phyloP scores from a whole-genome alignment of 2,329 filamentous ascomycete species.

The Cladophialophora chaetospira region DNA sequence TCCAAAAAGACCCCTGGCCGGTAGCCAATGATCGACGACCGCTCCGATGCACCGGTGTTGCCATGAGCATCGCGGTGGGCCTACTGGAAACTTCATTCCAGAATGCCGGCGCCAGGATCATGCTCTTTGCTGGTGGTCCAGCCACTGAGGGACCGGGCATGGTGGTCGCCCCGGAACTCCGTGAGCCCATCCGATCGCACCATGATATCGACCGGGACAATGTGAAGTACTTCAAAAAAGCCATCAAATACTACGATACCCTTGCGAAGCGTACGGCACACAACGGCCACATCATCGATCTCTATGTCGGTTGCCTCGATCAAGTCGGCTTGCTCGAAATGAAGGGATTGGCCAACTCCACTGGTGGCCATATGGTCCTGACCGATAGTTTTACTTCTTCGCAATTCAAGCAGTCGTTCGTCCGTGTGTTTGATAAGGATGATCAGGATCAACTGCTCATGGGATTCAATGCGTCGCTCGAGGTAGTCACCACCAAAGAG shows the following conservation, averaged over 20 bases:
- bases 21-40: slow-evolving; percentile 90
- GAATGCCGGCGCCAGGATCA: slow-evolving; percentile 90
- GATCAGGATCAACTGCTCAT: slow-evolving; percentile 91
- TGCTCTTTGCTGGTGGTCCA: slow-evolving; percentile 94
- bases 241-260: slow-evolving; percentile 95
- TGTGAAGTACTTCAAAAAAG: slow-evolving; percentile 99
- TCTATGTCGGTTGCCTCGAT: slow-evolving; percentile 95
- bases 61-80: slow-evolving; percentile 91
- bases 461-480: slow-evolving; percentile 96
- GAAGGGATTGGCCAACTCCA: slow-evolving; percentile 95
- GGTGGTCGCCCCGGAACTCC: slow-evolving; percentile 92
- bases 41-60: slow-evolving; percentile 90
- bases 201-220: slow-evolving; percentile 99
- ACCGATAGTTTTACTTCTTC: slow-evolving; percentile 98
- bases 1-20: slow-evolving; percentile 97
- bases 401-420: slow-evolving; percentile 99
- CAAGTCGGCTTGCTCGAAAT: slow-evolving; percentile 97
- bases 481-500: slow-evolving; percentile 96
- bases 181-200: slow-evolving; percentile 95
- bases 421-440: slow-evolving; percentile 96
- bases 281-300: slow-evolving; percentile 96
- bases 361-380: slow-evolving; percentile 95
- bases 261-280: slow-evolving; percentile 92
- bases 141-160: slow-evolving; percentile 95
- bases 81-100: slow-evolving; percentile 93